A percentile compares a stretch with the other conserved stretches of the same genome.
Evolutionary conservation across 176 grass and related monocot species (phyloP).

Genomic region (Eragrostis nindensis): DNA sequence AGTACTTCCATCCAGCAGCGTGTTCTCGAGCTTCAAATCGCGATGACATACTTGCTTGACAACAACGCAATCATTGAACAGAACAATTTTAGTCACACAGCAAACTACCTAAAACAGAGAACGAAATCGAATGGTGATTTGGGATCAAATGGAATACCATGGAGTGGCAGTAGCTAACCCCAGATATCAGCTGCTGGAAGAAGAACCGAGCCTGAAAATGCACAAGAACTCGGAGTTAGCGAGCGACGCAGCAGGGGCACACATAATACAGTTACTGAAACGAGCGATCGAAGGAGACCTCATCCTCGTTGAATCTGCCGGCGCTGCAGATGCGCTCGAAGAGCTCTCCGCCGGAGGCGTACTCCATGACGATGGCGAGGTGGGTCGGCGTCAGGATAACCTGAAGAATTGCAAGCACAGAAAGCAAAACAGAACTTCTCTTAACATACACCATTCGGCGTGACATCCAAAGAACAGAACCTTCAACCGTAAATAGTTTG

Average conservation of each 20-base stretch:
- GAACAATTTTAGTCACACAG: not conserved
- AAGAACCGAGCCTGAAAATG: slow-evolving; percentile 74
- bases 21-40: slow-evolving; percentile 84
- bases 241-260: not conserved
- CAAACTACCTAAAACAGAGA: not conserved
- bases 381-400: slow-evolving; percentile 80
- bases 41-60: slow-evolving; percentile 87
- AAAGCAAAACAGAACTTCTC: not conserved
- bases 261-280: not conserved
- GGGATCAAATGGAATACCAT: slow-evolving; percentile 50
- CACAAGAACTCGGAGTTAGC: not conserved
- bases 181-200: slow-evolving; percentile 89
- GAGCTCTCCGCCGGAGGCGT: slow-evolving; percentile 81
- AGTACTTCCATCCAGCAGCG: slow-evolving; percentile 66
- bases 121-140: not conserved
- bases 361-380: slow-evolving; percentile 85
- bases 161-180: slow-evolving; percentile 83
- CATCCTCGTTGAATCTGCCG: slow-evolving; percentile 66
- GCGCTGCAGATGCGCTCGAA: slow-evolving; percentile 79
- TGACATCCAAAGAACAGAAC: not conserved
- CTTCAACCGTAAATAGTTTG: not conserved
- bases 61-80: not conserved
- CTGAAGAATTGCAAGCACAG: slow-evolving; percentile 31
- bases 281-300: slow-evolving; percentile 31
- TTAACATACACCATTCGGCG: not conserved